Percentiles rank a stretch among this genome's conserved stretches.
Evolutionary conservation across 805 yeast species (phyloP).

Genomic region (Candida jianshihensis): DNA sequence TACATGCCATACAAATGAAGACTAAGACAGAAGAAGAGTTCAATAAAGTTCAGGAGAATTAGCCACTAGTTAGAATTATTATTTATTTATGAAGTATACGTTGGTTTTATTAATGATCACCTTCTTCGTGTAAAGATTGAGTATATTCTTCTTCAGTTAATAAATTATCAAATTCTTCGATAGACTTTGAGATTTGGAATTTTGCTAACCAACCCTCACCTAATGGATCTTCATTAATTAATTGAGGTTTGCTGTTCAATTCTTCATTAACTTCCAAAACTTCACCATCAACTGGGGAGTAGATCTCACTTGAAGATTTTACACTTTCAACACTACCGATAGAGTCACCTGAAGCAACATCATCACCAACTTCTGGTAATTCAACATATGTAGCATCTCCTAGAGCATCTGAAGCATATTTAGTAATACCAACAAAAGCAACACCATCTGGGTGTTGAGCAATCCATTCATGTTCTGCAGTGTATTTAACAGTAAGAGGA

Average conservation of each 20-base stretch:
- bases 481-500: constrained; percentile 46
- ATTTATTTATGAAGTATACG: no score
- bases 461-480: constrained; percentile 93
- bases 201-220: constrained; percentile 93
- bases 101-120: constrained; percentile 5
- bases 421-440: constrained; percentile 88
- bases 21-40: constrained; percentile 67
- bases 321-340: constrained; percentile 93
- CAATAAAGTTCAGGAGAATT: constrained; percentile 3
- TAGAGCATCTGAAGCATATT: constrained; percentile 90
- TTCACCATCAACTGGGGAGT: constrained; percentile 78
- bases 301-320: constrained; percentile 89
- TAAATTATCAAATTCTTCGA: constrained; percentile 44
- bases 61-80: not conserved
- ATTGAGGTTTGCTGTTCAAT: constrained; percentile 64
- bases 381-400: constrained; percentile 96
- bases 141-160: constrained; percentile 46
- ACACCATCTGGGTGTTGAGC: constrained; percentile 77
- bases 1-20: constrained; percentile 84
- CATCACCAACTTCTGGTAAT: constrained; percentile 67
- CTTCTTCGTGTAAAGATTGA: constrained; percentile 18
- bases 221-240: constrained; percentile 83
- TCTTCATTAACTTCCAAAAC: constrained; percentile 62
- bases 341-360: constrained; percentile 64
- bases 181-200: constrained; percentile 46